Conservation (phyloP, 176 grass and related monocot genomes). For the Rhipidocladum racemiflorum region DNA sequence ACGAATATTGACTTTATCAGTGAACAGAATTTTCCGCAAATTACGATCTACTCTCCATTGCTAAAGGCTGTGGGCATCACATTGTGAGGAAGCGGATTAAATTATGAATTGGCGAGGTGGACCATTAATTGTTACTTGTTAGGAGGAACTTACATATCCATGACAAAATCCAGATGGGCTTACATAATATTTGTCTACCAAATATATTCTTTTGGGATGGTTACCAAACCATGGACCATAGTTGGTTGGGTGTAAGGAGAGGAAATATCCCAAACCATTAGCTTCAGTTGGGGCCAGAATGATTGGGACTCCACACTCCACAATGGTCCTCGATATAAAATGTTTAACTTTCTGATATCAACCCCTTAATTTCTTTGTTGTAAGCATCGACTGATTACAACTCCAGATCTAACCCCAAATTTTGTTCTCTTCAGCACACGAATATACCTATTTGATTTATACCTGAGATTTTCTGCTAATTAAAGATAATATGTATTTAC, state of each 20-base stretch:
- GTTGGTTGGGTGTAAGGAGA: slow-evolving; percentile 53
- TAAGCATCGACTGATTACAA: slow-evolving; percentile 32
- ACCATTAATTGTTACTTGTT: slow-evolving; percentile 58
- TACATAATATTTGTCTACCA: slow-evolving; percentile 41
- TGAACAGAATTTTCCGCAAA: background rate
- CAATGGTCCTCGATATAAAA: slow-evolving; percentile 49
- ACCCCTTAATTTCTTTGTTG: slow-evolving; percentile 20
- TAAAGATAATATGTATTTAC: slow-evolving; percentile 2
- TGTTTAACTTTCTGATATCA: slow-evolving; percentile 28
- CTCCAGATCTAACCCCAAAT: slow-evolving; percentile 29
- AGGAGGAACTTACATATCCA: slow-evolving; percentile 58
- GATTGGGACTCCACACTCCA: slow-evolving; percentile 55
- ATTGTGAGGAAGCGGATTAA: slow-evolving; percentile 38
- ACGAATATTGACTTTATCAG: background rate
- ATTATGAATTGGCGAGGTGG: slow-evolving; percentile 36
- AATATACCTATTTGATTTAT: background rate
- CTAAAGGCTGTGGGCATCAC: slow-evolving; percentile 6
- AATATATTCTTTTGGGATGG: slow-evolving; percentile 64
- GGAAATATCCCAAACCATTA: slow-evolving; percentile 67
- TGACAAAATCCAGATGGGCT: slow-evolving; percentile 44
- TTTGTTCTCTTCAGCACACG: background rate
- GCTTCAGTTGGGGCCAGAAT: slow-evolving; percentile 53
- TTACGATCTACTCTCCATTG: background rate
- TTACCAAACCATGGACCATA: slow-evolving; percentile 65
- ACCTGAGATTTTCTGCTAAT: background rate